These are phyloP conservation scores for Blastomyces emzantsi DNA, from an alignment of 2,329 filamentous ascomycete species.

Conservation along the genomic window DNA sequence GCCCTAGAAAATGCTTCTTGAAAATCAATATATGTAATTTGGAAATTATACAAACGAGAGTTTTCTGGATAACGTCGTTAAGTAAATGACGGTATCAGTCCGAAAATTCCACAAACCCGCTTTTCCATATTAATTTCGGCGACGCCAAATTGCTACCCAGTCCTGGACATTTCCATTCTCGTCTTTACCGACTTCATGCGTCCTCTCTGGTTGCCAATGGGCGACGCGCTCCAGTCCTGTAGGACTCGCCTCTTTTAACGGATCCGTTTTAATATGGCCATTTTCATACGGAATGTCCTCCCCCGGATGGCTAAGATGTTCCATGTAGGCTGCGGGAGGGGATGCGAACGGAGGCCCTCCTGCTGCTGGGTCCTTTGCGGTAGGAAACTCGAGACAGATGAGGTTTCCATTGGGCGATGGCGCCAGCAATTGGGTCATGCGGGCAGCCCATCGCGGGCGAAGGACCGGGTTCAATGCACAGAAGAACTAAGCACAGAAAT, in stretches of 20 bases:
- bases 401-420: slow-evolving; percentile 41
- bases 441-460: slow-evolving; percentile 49
- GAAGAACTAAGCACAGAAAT: slow-evolving; percentile 43
- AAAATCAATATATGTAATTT: slow-evolving; percentile 9
- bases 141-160: slow-evolving; percentile 37
- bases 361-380: slow-evolving; percentile 55
- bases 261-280: slow-evolving; percentile 42
- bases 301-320: slow-evolving; percentile 62
- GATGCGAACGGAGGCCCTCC: slow-evolving; percentile 67
- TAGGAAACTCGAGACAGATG: slow-evolving; percentile 68
- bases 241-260: slow-evolving; percentile 37
- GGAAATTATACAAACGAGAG: neutral
- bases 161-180: slow-evolving; percentile 34
- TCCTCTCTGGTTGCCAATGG: slow-evolving; percentile 49
- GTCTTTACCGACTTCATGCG: slow-evolving; percentile 46
- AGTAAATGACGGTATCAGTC: neutral
- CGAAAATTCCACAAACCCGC: neutral
- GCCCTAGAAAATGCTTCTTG: slow-evolving; percentile 53
- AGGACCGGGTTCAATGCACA: slow-evolving; percentile 49
- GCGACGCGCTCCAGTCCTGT: slow-evolving; percentile 39
- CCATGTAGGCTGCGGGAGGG: slow-evolving; percentile 59
- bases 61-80: neutral
- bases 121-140: slow-evolving; percentile 22
- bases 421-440: slow-evolving; percentile 47
- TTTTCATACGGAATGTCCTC: slow-evolving; percentile 54